phyloP scores from a whole-genome alignment of 1,284 basidiomycete genomes.

The Naganishia cerealis region DNA sequence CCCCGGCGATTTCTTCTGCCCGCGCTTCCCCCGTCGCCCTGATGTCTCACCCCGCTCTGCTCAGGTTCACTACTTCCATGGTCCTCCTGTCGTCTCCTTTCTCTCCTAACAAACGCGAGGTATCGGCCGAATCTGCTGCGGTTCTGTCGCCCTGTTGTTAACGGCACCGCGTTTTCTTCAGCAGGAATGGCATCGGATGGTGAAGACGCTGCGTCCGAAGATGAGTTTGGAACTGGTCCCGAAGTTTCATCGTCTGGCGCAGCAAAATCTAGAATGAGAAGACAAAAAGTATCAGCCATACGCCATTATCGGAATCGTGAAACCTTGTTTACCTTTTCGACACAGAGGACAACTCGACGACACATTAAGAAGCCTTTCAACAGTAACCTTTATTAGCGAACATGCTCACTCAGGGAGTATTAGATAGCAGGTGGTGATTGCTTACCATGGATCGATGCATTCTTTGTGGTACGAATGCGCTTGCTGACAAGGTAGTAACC shows the following conservation, averaged over 20 bases:
- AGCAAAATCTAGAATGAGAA: constrained; percentile 46
- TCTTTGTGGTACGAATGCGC: constrained; percentile 80
- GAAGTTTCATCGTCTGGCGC: constrained; percentile 36
- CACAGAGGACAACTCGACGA: constrained; percentile 87
- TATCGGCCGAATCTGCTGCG: constrained; percentile 45
- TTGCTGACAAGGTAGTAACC: constrained; percentile 83
- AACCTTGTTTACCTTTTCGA: constrained; percentile 68
- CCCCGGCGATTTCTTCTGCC: constrained; percentile 14
- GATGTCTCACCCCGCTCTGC: neutral
- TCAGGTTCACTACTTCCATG: neutral
- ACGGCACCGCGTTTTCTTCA: constrained; percentile 2
- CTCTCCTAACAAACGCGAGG: constrained; percentile 49
- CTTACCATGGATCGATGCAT: constrained; percentile 55
- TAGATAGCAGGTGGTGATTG: neutral
- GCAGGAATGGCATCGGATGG: constrained; percentile 17
- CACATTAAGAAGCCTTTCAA: constrained; percentile 82
- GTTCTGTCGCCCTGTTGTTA: constrained; percentile 17
- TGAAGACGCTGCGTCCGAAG: neutral
- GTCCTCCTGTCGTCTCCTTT: constrained; percentile 30
- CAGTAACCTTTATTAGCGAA: constrained; percentile 9
- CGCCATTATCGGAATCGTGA: neutral
- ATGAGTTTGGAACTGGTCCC: neutral
- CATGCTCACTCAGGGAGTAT: neutral
- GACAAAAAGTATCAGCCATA: neutral
- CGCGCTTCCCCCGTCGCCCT: neutral